phyloP scores from a whole-genome alignment of 441 rosid genomes.

The Monsonia emarginata region DNA sequence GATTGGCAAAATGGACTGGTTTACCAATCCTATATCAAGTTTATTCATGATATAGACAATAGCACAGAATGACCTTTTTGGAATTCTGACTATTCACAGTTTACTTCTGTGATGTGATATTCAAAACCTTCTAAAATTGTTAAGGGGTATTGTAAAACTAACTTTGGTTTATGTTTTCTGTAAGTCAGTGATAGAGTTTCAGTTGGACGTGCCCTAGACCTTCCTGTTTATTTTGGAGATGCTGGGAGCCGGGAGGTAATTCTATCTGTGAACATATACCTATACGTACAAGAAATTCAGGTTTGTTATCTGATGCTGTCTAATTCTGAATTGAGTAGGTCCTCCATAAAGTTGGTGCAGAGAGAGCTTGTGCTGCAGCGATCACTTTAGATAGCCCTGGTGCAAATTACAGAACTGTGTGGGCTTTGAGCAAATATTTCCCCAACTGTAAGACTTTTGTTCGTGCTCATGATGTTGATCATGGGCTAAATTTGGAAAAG shows the following conservation, averaged over 20 bases:
- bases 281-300: not conserved
- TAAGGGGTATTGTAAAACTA: not conserved
- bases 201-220: slow-evolving; percentile 80
- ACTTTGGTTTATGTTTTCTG: not conserved
- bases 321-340: slow-evolving; percentile 42
- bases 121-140: too few relatives aligned
- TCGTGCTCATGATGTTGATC: slow-evolving; percentile 95
- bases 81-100: not conserved
- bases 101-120: too few relatives aligned
- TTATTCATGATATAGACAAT: not conserved
- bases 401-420: slow-evolving; percentile 94
- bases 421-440: slow-evolving; percentile 94
- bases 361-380: slow-evolving; percentile 94
- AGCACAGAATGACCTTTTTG: not conserved
- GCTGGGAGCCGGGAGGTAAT: slow-evolving; percentile 95
- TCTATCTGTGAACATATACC: not conserved
- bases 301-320: slow-evolving; percentile 18
- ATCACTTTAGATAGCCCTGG: slow-evolving; percentile 89
- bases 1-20: not conserved
- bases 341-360: slow-evolving; percentile 92
- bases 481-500: slow-evolving; percentile 88
- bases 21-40: not conserved
- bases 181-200: slow-evolving; percentile 80
- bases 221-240: slow-evolving; percentile 93
- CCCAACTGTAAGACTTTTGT: slow-evolving; percentile 93